Evolutionary conservation across 495 filamentous ascomycete genomes (phyloP).

Genomic region (Aspergillus mulundensis): DNA sequence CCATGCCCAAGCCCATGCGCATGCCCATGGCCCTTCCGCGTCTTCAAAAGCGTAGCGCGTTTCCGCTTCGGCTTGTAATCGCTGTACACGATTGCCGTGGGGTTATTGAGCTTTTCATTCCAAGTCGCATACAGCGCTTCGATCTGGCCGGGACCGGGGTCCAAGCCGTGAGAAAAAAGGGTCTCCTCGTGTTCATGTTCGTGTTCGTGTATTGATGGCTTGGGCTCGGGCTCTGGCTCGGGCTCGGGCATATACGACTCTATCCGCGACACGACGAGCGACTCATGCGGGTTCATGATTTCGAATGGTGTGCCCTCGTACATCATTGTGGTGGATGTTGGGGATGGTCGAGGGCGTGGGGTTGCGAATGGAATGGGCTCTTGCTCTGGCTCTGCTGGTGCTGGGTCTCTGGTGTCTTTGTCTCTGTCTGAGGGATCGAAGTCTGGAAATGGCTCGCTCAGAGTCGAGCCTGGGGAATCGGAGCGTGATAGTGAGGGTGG

Average conservation of each 20-base stretch:
- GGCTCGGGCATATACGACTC: conserved; percentile 44
- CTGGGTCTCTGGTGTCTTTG: no score
- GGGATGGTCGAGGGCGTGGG: conserved; percentile 4
- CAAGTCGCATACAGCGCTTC: conserved; percentile 9
- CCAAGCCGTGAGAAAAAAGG: no score
- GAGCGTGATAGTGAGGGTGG: conserved; percentile 43
- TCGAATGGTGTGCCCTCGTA: conserved; percentile 44
- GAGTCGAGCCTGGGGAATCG: conserved; percentile 37
- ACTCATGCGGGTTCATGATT: conserved; percentile 44
- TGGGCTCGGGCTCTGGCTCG: no score
- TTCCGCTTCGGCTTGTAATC: conserved; percentile 5
- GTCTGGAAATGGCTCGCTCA: conserved; percentile 35
- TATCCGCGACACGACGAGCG: conserved; percentile 36
- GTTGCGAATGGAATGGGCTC: conserved; percentile 29
- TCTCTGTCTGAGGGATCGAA: no score
- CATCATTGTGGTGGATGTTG: conserved; percentile 29
- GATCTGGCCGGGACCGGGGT: not conserved
- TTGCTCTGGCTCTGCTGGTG: conserved; percentile 22
- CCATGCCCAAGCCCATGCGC: not conserved
- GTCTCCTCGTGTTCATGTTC: no score
- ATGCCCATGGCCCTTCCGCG: not conserved
- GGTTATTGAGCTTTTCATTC: not conserved
- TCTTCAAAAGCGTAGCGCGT: not conserved
- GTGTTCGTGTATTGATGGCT: no score
- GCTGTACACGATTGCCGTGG: conserved; percentile 13